phyloP scores from a whole-genome alignment of 1,284 basidiomycete genomes.

The Pterulicium gracile region DNA sequence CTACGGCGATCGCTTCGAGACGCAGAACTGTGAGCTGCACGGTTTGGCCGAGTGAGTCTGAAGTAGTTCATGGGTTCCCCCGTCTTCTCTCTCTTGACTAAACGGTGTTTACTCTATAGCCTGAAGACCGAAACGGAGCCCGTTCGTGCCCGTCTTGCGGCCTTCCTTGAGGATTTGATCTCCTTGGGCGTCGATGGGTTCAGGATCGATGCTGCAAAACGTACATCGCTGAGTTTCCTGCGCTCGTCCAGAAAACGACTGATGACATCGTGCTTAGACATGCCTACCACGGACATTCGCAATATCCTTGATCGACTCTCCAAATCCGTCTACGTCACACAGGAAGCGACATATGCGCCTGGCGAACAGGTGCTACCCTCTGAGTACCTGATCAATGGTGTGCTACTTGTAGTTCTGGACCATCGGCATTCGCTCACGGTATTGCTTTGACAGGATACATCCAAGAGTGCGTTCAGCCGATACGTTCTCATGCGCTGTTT shows the following conservation, averaged over 20 bases:
- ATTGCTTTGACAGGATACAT: too few species aligned
- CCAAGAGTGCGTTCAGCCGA: too few species aligned
- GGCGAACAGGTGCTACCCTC: too few species aligned
- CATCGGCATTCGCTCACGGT: too few species aligned
- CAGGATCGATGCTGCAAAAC: constrained; percentile 57
- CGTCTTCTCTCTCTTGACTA: too few species aligned
- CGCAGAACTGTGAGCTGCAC: constrained; percentile 50
- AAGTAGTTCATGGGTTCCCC: not conserved
- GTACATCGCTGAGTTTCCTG: constrained; percentile 20
- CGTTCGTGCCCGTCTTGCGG: constrained; percentile 39
- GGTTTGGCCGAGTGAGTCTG: constrained; percentile 48
- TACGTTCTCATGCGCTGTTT: too few species aligned
- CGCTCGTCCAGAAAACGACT: not conserved
- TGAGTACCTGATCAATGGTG: too few species aligned
- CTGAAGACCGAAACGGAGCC: constrained; percentile 54
- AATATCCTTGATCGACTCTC: not conserved
- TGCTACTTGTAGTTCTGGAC: too few species aligned
- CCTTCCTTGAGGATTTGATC: constrained; percentile 49
- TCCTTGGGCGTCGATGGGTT: constrained; percentile 55
- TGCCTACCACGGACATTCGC: not conserved
- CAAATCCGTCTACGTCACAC: too few species aligned
- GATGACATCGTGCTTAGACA: not conserved
- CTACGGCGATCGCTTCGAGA: constrained; percentile 39
- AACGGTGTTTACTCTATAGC: constrained; percentile 24
- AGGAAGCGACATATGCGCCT: too few species aligned